Conservation (phyloP, 176 grass and related monocot species). For the Avena atlantica region DNA sequence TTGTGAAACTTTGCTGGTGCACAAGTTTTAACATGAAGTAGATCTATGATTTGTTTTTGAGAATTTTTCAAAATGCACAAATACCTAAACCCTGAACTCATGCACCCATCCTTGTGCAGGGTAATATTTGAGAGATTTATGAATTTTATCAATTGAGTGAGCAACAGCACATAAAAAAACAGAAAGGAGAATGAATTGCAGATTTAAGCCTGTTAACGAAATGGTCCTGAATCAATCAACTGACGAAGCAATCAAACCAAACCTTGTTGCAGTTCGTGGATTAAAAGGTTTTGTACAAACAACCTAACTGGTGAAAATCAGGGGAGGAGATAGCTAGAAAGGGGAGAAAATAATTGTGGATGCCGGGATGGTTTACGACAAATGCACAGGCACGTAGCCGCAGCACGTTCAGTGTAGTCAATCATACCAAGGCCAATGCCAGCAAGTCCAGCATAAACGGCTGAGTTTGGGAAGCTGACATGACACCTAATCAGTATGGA, state of each 20-base stretch:
- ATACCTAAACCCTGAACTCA: not conserved
- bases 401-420: not conserved
- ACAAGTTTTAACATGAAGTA: slow-evolving; percentile 1
- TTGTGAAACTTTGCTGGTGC: not conserved
- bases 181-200: slow-evolving; percentile 18
- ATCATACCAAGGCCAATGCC: not conserved
- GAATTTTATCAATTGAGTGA: not conserved
- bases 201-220: not conserved
- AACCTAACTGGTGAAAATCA: not conserved
- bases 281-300: not conserved
- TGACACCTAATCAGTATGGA: not conserved
- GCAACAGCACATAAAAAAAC: slow-evolving; percentile 1
- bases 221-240: not conserved
- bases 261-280: not conserved
- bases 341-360: not conserved
- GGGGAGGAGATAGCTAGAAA: not conserved
- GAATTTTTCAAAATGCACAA: not conserved
- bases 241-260: not conserved
- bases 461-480: not conserved
- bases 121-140: not conserved
- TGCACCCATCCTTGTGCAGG: not conserved
- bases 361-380: not conserved
- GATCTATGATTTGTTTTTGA: not conserved
- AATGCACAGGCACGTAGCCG: not conserved
- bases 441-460: not conserved